Evolutionary conservation across 345 rosid species (phyloP).

Genomic region (Alliaria petiolata): DNA sequence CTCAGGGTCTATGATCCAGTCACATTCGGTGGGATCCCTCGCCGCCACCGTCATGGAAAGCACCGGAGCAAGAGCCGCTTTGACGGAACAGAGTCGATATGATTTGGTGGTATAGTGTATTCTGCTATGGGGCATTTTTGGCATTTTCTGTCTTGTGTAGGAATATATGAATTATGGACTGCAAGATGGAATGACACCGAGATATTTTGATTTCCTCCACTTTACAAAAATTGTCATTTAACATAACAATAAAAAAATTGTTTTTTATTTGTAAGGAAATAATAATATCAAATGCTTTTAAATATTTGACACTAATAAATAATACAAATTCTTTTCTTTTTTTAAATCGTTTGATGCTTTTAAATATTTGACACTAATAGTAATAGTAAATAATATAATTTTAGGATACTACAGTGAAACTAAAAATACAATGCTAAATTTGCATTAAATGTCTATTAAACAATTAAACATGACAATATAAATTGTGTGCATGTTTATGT

Average conservation of each 20-base stretch:
- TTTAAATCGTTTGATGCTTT: too few species aligned
- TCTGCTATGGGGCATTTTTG: constrained; percentile 15
- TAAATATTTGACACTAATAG: too few species aligned
- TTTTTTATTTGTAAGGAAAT: neutral
- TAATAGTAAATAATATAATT: too few species aligned
- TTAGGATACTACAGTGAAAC: neutral
- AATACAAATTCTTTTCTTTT: too few species aligned
- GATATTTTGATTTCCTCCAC: neutral
- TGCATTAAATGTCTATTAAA: neutral
- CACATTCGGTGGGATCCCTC: constrained; percentile 63
- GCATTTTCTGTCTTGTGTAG: constrained; percentile 20
- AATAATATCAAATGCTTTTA: neutral
- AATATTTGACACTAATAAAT: neutral
- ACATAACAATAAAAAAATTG: neutral
- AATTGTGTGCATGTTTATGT: too few species aligned
- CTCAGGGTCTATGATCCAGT: constrained; percentile 66
- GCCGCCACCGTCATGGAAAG: constrained; percentile 38
- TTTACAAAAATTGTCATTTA: neutral
- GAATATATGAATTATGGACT: constrained; percentile 14
- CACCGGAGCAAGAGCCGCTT: constrained; percentile 32
- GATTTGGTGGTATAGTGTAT: constrained; percentile 7
- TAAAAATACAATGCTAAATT: neutral
- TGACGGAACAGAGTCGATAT: constrained; percentile 7
- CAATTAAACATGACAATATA: too few species aligned
- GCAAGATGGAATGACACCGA: too few species aligned